These are phyloP conservation scores for Inga leiocalycina DNA, from an alignment of 306 rosid genomes.

Conservation along the genomic window DNA sequence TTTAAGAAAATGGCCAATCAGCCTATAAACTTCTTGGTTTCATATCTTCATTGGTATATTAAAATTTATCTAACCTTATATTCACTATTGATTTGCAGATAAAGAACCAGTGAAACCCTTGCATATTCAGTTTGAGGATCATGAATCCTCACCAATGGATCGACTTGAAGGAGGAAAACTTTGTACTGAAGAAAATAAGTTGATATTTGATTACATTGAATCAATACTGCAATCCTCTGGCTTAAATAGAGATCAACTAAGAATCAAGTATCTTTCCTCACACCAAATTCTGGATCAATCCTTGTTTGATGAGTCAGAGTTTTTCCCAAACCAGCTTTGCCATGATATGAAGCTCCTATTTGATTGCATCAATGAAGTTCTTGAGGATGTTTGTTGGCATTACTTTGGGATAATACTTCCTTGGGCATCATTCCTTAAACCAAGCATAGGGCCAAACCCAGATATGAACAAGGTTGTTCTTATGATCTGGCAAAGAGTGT, in stretches of 20 bases:
- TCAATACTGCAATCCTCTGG: conserved; percentile 64
- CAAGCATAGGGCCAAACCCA: conserved; percentile 51
- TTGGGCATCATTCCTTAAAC: conserved; percentile 58
- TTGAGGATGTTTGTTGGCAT: conserved; percentile 62
- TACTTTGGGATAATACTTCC: conserved; percentile 60
- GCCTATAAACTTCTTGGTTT: conserved; percentile 5
- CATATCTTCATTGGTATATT: conserved; percentile 19
- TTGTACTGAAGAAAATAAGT: conserved; percentile 55
- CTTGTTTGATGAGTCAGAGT: conserved; percentile 55
- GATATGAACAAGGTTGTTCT: conserved; percentile 47
- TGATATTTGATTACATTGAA: conserved; percentile 62
- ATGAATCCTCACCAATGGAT: conserved; percentile 46
- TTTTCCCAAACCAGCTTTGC: conserved; percentile 58
- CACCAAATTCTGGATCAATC: conserved; percentile 70
- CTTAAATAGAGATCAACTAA: conserved; percentile 58
- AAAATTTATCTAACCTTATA: conserved; percentile 29
- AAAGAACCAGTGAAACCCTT: conserved; percentile 54
- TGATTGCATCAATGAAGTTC: conserved; percentile 74
- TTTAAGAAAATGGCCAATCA: conserved; percentile 2
- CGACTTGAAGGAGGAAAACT: conserved; percentile 43
- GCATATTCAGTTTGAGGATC: conserved; percentile 74
- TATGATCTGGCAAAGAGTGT: conserved; percentile 70
- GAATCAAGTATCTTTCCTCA: conserved; percentile 66
- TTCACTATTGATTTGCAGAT: conserved; percentile 51
- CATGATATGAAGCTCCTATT: conserved; percentile 68